Conservation (phyloP, 495 filamentous ascomycete genomes). For the Lophiostoma macrostomum region DNA sequence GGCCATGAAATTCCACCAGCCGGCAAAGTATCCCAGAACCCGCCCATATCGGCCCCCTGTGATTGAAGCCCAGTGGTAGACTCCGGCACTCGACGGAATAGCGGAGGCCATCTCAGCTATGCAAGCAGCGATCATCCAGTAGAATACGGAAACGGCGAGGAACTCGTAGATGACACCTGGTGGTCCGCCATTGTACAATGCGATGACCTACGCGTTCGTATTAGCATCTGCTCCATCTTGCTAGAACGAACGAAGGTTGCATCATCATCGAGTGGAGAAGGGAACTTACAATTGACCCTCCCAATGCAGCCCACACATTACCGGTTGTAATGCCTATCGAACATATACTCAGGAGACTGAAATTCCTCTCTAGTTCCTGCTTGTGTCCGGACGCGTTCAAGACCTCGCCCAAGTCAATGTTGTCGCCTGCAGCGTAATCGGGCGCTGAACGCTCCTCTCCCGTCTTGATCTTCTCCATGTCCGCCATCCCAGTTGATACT, state of each 20-base stretch:
- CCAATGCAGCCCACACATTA: conserved; percentile 60
- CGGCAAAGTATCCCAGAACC: conserved; percentile 70
- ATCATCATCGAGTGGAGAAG: not conserved
- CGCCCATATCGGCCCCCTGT: conserved; percentile 67
- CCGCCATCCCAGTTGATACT: not conserved
- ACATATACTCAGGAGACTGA: conserved; percentile 57
- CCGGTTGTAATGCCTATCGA: conserved; percentile 55
- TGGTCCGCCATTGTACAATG: conserved; percentile 53
- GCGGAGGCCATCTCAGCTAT: conserved; percentile 73
- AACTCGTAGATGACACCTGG: conserved; percentile 58
- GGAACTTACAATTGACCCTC: conserved; percentile 49
- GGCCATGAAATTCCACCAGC: conserved; percentile 68
- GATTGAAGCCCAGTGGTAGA: conserved; percentile 83
- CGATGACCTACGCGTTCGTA: conserved; percentile 33
- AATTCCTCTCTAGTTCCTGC: conserved; percentile 61
- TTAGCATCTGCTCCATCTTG: too few species aligned
- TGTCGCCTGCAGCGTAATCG: conserved; percentile 16
- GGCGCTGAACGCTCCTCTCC: not conserved
- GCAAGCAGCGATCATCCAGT: conserved; percentile 48
- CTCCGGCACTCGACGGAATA: conserved; percentile 75
- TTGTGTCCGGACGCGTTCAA: conserved; percentile 58
- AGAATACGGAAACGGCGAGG: conserved; percentile 58
- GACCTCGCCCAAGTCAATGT: conserved; percentile 25
- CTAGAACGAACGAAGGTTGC: too few species aligned
- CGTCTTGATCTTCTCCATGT: conserved; percentile 5